Conservation (phyloP, 352 stramenopile species). For the Phytophthora pini region DNA sequence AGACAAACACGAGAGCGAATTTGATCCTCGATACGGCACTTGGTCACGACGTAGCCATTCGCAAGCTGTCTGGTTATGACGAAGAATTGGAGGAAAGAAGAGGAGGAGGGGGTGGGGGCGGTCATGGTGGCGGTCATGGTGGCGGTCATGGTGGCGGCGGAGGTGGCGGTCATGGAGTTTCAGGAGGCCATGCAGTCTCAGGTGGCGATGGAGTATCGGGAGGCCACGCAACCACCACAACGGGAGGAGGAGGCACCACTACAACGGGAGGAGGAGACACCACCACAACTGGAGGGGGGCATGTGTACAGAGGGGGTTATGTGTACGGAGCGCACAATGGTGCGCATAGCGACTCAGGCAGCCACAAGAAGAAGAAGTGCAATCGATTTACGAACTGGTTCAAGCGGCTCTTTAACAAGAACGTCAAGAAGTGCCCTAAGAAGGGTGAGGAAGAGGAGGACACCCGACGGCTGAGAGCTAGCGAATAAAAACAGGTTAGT, state of each 20-base stretch:
- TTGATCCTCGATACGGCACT: background rate
- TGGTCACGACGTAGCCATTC: background rate
- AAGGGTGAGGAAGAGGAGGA: constrained; percentile 2
- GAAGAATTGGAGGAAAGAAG: constrained; percentile 4
- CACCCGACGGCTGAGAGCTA: background rate
- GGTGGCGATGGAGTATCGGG: too few relatives aligned
- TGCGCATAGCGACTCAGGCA: constrained; percentile 1
- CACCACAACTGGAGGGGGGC: background rate
- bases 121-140: constrained; percentile 1
- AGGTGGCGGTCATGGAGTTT: background rate
- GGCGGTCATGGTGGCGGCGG: background rate
- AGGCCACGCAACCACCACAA: background rate
- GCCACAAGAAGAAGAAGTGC: constrained; percentile 14
- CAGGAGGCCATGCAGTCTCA: background rate
- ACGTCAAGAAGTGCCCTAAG: constrained; percentile 14
- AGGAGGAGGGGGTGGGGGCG: background rate
- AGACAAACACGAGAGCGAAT: background rate
- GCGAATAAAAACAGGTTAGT: too few relatives aligned
- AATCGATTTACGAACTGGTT: constrained; percentile 24
- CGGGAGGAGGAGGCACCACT: background rate
- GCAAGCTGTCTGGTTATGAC: constrained; percentile 1
- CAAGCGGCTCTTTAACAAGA: constrained; percentile 11
- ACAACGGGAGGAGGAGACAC: background rate
- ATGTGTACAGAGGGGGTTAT: background rate
- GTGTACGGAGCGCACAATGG: constrained; percentile 10